Conservation (phyloP, 345 rosid genomes). For the Salix purpurea region DNA sequence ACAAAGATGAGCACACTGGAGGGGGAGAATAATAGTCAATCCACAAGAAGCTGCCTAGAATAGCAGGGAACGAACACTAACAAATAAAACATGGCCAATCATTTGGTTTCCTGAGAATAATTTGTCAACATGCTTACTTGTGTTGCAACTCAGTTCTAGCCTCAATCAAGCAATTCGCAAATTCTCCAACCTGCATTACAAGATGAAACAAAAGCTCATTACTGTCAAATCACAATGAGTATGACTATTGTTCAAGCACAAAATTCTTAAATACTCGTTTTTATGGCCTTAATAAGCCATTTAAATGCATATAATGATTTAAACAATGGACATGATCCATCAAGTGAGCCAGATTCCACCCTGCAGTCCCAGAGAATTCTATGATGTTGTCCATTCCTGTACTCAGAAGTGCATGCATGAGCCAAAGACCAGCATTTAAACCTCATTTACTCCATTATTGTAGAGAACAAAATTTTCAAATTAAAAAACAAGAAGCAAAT, state of each 20-base stretch:
- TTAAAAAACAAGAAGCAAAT: too few species aligned
- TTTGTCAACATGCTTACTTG: conserved; percentile 48
- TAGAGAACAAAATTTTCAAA: too few species aligned
- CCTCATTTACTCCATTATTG: too few species aligned
- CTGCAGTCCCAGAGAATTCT: not conserved
- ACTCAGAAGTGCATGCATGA: too few species aligned
- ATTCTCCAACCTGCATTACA: conserved; percentile 68
- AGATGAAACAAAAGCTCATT: not conserved
- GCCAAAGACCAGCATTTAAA: too few species aligned
- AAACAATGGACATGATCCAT: not conserved
- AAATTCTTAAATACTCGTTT: not conserved
- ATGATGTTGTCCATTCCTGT: too few species aligned
- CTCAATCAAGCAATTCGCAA: conserved; percentile 77
- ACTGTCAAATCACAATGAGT: not conserved
- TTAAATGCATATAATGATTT: not conserved
- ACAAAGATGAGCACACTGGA: not conserved
- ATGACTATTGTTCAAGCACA: not conserved
- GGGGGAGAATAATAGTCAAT: not conserved
- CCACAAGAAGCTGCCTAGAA: not conserved
- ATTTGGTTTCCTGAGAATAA: conserved; percentile 3
- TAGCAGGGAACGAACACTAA: not conserved
- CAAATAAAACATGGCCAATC: not conserved
- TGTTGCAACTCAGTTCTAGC: conserved; percentile 73
- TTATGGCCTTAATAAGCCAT: not conserved
- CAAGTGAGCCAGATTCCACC: not conserved